Evolutionary conservation across 2,329 filamentous ascomycete species (phyloP), one percentile per base, ranked within the genome.

Genomic region (Epichloe hybrida): DNA sequence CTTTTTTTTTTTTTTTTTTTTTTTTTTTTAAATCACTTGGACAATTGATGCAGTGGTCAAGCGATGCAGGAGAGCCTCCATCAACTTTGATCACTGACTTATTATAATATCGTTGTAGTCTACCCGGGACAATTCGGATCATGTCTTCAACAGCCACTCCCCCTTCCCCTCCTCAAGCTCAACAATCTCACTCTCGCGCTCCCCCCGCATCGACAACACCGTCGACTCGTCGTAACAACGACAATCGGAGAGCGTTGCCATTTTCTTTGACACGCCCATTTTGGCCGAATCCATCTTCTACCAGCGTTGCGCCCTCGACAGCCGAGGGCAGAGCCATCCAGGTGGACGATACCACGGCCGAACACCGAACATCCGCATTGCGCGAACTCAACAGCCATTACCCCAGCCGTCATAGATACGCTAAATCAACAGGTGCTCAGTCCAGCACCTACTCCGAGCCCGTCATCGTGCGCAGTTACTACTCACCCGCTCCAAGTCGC

Each of bases 391-490:
- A 78, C 63, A 72, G 67, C 59, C 74, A 73, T 57, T 79, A 77
- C 52, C 76, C 77, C 5, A 77, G 74, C 48, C 72, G 74, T 43
- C 77, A 76, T 60, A 74, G 72, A 55, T 79, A 76, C 68, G 68
- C 75, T 53, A 76, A 79, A 62, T 76, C 76, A 23, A 73, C 74
- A 12, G 74, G 75, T 11, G 72, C 78, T 17, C 70, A 75, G 58
- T 79, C 67, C 64, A 77, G 71, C 56, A 81, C 78, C 39, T 81
- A 79, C 59, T 81, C 76, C 3, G 78, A 82, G 54, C 80, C 80
- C n/a, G 78, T 83, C 51, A 76, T 83, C 39, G 80, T 83, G 23
- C 73, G 79, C 52, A 83, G 79, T 46, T 83, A 83, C 60, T 79
- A 76, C 42, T 74, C 76, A 1, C 72, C 67, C 11, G 67, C 59